Percentiles rank a stretch among this genome's conserved stretches.
These are phyloP conservation scores for Edaphochlamys debaryana DNA, from an alignment of 139 green algal genomes.

Conservation along the genomic window DNA sequence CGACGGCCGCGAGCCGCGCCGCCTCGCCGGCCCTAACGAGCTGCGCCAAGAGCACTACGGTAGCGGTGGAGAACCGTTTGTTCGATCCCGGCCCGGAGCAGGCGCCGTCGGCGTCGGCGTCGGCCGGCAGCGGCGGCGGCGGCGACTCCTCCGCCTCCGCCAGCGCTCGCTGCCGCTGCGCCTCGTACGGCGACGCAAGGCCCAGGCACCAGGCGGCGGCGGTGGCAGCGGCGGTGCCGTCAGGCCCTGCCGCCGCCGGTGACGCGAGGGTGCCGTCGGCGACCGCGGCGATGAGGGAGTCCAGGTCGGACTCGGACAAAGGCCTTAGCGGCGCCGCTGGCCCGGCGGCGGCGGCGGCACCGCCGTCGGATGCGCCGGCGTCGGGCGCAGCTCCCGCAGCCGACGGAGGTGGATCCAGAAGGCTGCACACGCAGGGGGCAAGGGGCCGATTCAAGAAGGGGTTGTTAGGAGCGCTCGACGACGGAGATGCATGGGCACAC, in stretches of 20 bases:
- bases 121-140: not conserved
- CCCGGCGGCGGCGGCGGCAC: too few species aligned
- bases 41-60: not conserved
- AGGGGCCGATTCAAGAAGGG: too few species aligned
- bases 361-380: too few species aligned
- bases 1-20: not conserved
- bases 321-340: too few species aligned
- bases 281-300: not conserved
- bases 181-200: conserved; percentile 9
- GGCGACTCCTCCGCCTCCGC: not conserved
- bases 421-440: too few species aligned
- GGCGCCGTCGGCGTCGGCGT: too few species aligned
- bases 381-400: too few species aligned
- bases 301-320: not conserved
- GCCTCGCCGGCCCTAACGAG: not conserved
- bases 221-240: not conserved
- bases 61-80: too few species aligned
- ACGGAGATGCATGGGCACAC: too few species aligned
- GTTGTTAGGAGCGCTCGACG: too few species aligned
- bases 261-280: not conserved
- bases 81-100: too few species aligned
- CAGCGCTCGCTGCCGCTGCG: not conserved
- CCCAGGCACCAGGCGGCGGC: not conserved
- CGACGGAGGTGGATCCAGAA: too few species aligned
- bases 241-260: not conserved